These are phyloP conservation scores for Jacaranda copaia DNA, from an alignment of 257 asterid genomes.

Conservation along the genomic window DNA sequence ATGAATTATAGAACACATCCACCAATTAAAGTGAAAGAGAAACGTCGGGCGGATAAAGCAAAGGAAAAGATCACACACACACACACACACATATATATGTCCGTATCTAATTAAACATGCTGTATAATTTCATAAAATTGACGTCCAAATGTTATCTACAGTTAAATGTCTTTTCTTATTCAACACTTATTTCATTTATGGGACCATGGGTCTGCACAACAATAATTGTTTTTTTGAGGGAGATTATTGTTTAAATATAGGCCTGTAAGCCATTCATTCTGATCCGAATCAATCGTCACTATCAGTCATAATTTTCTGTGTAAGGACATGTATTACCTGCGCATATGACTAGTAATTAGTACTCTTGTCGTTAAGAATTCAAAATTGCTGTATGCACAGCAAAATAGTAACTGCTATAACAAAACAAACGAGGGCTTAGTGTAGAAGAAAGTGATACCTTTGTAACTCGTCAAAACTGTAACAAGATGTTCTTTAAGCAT, in stretches of 20 bases:
- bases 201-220: too few relatives aligned
- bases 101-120: neutral
- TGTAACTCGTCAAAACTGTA: neutral
- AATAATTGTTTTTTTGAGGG: too few relatives aligned
- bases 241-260: too few relatives aligned
- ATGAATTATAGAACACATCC: neutral
- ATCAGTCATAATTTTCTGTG: too few relatives aligned
- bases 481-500: slow-evolving; percentile 36
- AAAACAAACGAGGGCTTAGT: slow-evolving; percentile 28
- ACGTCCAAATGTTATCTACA: neutral
- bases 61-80: neutral
- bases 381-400: neutral
- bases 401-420: neutral
- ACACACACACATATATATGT: neutral
- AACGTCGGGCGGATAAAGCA: neutral
- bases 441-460: slow-evolving; percentile 28
- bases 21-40: neutral
- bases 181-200: too few relatives aligned
- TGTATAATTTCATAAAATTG: neutral
- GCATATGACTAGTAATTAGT: neutral
- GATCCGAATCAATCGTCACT: too few relatives aligned
- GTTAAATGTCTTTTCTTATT: too few relatives aligned
- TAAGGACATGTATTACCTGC: neutral
- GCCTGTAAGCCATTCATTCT: too few relatives aligned
- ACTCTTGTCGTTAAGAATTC: neutral